phyloP scores from a whole-genome alignment of 768 basidiomycete genomes.

The Lyophyllum semitale region DNA sequence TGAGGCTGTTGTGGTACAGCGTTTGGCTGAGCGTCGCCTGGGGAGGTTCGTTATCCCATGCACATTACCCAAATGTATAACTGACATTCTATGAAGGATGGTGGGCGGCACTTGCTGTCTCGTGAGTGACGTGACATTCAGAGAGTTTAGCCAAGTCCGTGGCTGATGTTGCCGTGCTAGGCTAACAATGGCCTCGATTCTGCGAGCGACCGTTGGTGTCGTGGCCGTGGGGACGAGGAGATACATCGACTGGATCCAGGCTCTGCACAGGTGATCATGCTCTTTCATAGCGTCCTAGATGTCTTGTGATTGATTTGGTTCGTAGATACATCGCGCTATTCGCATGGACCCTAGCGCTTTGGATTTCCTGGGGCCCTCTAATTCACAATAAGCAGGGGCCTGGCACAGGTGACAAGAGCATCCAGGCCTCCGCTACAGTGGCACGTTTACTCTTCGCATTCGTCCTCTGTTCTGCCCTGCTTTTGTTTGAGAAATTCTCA shows the following conservation, averaged over 20 bases:
- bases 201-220: constrained; percentile 68
- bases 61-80: background rate
- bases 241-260: constrained; percentile 80
- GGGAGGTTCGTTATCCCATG: constrained; percentile 51
- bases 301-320: background rate
- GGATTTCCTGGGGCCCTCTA: constrained; percentile 75
- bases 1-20: constrained; percentile 75
- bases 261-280: constrained; percentile 54
- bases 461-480: constrained; percentile 65
- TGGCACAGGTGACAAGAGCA: constrained; percentile 29
- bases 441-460: constrained; percentile 74
- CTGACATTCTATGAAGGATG: constrained; percentile 48
- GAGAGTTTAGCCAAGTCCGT: background rate
- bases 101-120: constrained; percentile 72
- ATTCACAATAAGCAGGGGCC: constrained; percentile 45
- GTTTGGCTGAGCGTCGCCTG: constrained; percentile 83
- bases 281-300: background rate
- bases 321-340: constrained; percentile 65
- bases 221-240: constrained; percentile 70
- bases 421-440: constrained; percentile 51
- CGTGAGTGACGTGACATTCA: constrained; percentile 42
- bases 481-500: constrained; percentile 81
- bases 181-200: constrained; percentile 50
- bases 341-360: constrained; percentile 63
- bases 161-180: constrained; percentile 30